Evolutionary conservation across 495 filamentous ascomycete genomes (phyloP).

Genomic region (Daldinia grandis): DNA sequence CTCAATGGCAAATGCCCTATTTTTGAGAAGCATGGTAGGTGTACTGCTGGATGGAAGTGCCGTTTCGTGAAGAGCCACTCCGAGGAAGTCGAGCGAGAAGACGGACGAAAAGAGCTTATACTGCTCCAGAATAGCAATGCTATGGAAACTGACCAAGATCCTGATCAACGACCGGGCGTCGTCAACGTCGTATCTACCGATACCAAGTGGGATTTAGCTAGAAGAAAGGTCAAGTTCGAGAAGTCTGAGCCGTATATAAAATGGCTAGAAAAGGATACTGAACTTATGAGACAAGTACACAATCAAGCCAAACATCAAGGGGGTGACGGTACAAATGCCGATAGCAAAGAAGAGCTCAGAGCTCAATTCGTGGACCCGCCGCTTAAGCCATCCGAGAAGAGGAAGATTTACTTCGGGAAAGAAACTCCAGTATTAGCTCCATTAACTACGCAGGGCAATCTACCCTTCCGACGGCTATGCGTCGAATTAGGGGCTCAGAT

Average conservation of each 20-base stretch:
- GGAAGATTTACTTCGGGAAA: conserved; percentile 87
- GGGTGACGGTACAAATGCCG: conserved; percentile 48
- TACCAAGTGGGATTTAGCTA: conserved; percentile 73
- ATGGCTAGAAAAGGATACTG: conserved; percentile 72
- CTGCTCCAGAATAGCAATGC: conserved; percentile 60
- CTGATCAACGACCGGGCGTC: conserved; percentile 60
- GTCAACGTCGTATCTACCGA: conserved; percentile 74
- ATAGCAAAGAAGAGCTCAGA: conserved; percentile 69
- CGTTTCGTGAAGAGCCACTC: conserved; percentile 86
- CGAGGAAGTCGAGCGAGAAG: conserved; percentile 73
- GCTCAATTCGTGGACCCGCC: conserved; percentile 85
- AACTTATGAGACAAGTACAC: conserved; percentile 62
- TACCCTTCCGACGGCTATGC: conserved; percentile 95
- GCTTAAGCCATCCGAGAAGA: conserved; percentile 89
- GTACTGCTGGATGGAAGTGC: conserved; percentile 88
- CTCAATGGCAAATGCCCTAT: conserved; percentile 81
- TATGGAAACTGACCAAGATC: conserved; percentile 35
- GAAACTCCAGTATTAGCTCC: conserved; percentile 93
- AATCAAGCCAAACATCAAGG: conserved; percentile 53
- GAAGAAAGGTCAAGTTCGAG: conserved; percentile 68
- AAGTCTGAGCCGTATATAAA: conserved; percentile 78
- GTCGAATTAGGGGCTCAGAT: conserved; percentile 86
- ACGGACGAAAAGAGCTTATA: conserved; percentile 83
- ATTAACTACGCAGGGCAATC: conserved; percentile 90
- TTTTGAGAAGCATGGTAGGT: conserved; percentile 77